Evolutionary conservation across 768 basidiomycete genomes (phyloP), one percentile per base, ranked within the genome.

Genomic region (Lentinula sp.): DNA sequence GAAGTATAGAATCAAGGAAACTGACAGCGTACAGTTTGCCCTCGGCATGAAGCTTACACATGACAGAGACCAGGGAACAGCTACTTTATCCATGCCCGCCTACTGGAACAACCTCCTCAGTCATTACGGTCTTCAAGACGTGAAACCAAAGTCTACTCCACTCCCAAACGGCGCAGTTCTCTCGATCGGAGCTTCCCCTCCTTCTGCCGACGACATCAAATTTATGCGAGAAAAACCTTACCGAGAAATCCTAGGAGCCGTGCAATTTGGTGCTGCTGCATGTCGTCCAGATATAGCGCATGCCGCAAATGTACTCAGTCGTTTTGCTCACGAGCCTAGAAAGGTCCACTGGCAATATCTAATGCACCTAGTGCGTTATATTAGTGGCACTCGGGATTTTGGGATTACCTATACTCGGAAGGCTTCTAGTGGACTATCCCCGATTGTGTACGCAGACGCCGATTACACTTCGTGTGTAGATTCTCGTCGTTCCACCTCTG

Each of bases 61-160:
- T 28, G 49, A 63, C 41, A 18, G 46, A 18, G 53, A 61, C 3
- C 12, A 32, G 3, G 46, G 55, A 2, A 64, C 16, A 13, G 61
- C 61, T 18, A 54, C 37, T 3, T 37, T 64, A 3, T 49, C 45
- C n/a, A 63, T 64, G 56, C 39, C 20, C 20, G 52, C 57, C 1
- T 62, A 64, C 42, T 45, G 57, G 18, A 57, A 66, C 7, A 32
- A 41, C 1, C 52, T 71, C 3, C 13, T 70, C n/a, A 2, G 32
- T 15, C 5, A 55, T 28, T 61, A 62, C 20, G 55, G 62, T 2
- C 45, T 68, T 1, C n/a, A 36, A 13, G 45, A 60, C 32, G 18
- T 60, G 13, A 56, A 61, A 13, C 60, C 62, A 1, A 51, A 60
- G 1, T 15, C 61, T 1, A 64, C 60, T 4, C 68, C 67, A 0